A percentile compares a stretch with the other conserved stretches of the same genome.
phyloP scores from a whole-genome alignment of 2,329 filamentous ascomycete genomes.

The Aspergillus glaucus region DNA sequence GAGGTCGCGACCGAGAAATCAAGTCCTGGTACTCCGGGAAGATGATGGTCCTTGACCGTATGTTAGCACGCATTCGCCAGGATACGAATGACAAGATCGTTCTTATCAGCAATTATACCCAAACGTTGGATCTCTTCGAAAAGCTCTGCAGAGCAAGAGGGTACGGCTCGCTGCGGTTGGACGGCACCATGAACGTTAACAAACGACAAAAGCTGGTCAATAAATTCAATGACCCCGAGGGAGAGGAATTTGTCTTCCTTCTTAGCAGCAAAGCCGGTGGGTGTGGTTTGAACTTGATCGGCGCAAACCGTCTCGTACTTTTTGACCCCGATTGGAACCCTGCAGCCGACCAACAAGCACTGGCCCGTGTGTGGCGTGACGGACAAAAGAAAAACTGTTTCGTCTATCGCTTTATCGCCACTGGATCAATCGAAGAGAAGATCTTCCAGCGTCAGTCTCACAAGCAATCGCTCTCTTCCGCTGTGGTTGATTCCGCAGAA shows the following conservation, averaged over 20 bases:
- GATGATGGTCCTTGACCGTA: conserved; percentile 95
- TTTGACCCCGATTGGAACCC: conserved; percentile 99
- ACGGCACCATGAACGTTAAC: conserved; percentile 96
- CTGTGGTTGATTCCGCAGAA: conserved; percentile 92
- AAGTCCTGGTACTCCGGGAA: conserved; percentile 97
- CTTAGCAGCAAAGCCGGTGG: conserved; percentile 94
- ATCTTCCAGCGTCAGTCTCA: conserved; percentile 98
- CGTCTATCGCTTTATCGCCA: conserved; percentile 98
- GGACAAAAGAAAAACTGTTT: conserved; percentile 99
- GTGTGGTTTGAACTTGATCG: conserved; percentile 92
- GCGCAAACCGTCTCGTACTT: conserved; percentile 86
- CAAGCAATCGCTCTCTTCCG: conserved; percentile 93
- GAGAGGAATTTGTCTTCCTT: conserved; percentile 88
- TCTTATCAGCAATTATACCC: conserved; percentile 96
- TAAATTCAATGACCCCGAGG: conserved; percentile 91
- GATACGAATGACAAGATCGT: conserved; percentile 99
- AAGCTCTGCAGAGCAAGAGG: conserved; percentile 75
- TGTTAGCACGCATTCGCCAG: conserved; percentile 89
- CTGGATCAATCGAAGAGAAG: conserved; percentile 97
- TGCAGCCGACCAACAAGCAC: conserved; percentile 90
- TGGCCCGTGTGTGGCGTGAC: conserved; percentile 97
- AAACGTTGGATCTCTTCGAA: conserved; percentile 91
- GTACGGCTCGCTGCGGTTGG: conserved; percentile 82
- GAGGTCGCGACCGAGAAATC: conserved; percentile 84
- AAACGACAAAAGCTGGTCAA: conserved; percentile 97